Evolutionary conservation across 2,329 filamentous ascomycete genomes (phyloP), one percentile per base, ranked within the genome.

Genomic region (Hypoxylon sp.): DNA sequence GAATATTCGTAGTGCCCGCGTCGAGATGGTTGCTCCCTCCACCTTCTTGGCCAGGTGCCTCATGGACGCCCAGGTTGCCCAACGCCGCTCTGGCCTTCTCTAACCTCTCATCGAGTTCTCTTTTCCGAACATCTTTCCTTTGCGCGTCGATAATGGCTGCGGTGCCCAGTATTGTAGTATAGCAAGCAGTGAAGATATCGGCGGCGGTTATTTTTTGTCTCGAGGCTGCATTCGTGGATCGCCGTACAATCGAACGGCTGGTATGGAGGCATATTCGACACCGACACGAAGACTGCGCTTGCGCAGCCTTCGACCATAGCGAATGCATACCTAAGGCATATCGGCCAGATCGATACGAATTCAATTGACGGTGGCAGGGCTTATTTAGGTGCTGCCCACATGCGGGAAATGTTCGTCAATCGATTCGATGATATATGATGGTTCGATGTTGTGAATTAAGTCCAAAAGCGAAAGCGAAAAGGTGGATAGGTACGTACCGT

Each of bases 291-390:
- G 74, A 75, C 66, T 86, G 87, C 81, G 85, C 85, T 84, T 87
- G 87, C 75, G 86, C 84, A 81, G 88, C 87, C 81, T 89, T 87
- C 79, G 88, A 89, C 89, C 90, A 91, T 73, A 93, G 78, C 71
- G 85, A 84, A 80, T 88, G 88, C 92, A 94, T 94, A 76, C 78
- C 81, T 73, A 76, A 75, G 70, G 77, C 82, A 75, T 76, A 35
- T 74, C 76, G 72, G 66, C 63, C 37, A 35, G 26, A 50, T 54
- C 19, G 3, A 54, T 17, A 29, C 35, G 61, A 58, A 59, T 24
- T 42, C 65, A 70, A 71, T 73, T 72, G 71, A 39, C 47, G 24
- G 50, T 17, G 39, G 60, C 50, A 59, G 26, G 35, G 31, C 39
- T 51, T 50, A 11, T 48, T 57, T n/a, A 59, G 19, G 24, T 47